Percentiles rank a stretch among this genome's conserved stretches.
Conservation (phyloP, 2,329 filamentous ascomycete species). For the Nemania abortiva region DNA sequence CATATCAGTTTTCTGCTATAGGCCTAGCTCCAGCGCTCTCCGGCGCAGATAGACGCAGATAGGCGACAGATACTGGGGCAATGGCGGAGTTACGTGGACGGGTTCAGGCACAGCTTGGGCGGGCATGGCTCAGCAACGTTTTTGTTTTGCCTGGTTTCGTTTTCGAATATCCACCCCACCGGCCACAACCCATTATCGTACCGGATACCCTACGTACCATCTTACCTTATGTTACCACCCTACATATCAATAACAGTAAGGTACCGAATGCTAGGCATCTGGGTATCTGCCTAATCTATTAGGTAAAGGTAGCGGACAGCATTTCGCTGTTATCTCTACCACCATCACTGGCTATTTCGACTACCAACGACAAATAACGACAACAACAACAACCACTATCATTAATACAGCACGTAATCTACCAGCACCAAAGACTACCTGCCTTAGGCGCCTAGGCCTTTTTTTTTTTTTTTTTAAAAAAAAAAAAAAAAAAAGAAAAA, state of each 20-base stretch:
- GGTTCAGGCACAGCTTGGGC: neutral
- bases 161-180: neutral
- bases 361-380: too few relatives aligned
- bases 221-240: neutral
- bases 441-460: too few relatives aligned
- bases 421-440: too few relatives aligned
- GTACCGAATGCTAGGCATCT: too few relatives aligned
- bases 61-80: too few relatives aligned
- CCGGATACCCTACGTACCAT: neutral
- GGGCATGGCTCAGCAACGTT: neutral
- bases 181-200: neutral
- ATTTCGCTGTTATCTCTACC: neutral
- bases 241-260: neutral
- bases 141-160: constrained; percentile 20
- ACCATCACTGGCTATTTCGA: too few relatives aligned
- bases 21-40: constrained; percentile 8
- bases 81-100: neutral
- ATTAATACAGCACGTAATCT: too few relatives aligned
- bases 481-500: neutral
- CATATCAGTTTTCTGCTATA: constrained; percentile 1
- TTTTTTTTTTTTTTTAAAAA: too few relatives aligned
- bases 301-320: neutral
- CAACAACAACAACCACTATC: too few relatives aligned
- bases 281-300: neutral
- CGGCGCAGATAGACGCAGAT: neutral